phyloP scores from a whole-genome alignment of 2,329 filamentous ascomycete genomes.

The Colletotrichum sp. region DNA sequence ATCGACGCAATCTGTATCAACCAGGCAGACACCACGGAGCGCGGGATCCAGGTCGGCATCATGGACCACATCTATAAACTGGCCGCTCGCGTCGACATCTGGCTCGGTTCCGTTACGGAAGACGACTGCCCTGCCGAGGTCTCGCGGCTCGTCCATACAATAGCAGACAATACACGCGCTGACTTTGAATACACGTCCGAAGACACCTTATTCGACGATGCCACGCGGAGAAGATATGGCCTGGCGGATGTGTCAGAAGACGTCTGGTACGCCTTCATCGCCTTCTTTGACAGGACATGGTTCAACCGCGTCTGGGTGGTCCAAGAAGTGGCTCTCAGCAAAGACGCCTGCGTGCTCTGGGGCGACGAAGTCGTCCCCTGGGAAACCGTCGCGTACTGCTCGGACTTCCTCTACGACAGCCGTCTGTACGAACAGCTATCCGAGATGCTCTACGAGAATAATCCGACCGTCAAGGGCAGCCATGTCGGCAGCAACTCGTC shows the following conservation, averaged over 20 bases:
- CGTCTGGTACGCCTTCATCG: slow-evolving; percentile 12
- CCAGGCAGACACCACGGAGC: slow-evolving; percentile 8
- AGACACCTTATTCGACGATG: background rate
- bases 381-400: slow-evolving; percentile 5
- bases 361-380: slow-evolving; percentile 8
- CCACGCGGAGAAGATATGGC: background rate
- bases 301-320: slow-evolving; percentile 22
- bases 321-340: slow-evolving; percentile 18
- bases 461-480: background rate
- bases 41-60: slow-evolving; percentile 14
- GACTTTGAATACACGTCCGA: background rate
- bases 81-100: slow-evolving; percentile 19
- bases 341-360: slow-evolving; percentile 17
- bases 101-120: slow-evolving; percentile 10
- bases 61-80: slow-evolving; percentile 23
- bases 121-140: slow-evolving; percentile 1
- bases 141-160: background rate
- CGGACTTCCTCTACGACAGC: slow-evolving; percentile 7
- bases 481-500: slow-evolving; percentile 1
- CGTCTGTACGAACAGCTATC: slow-evolving; percentile 6
- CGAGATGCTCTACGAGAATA: slow-evolving; percentile 2
- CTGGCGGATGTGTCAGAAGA: background rate
- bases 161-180: background rate
- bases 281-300: slow-evolving; percentile 21
- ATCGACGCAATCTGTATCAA: slow-evolving; percentile 24